Evolutionary conservation across 2,329 filamentous ascomycete genomes (phyloP).

Genomic region (Cytospora mali): DNA sequence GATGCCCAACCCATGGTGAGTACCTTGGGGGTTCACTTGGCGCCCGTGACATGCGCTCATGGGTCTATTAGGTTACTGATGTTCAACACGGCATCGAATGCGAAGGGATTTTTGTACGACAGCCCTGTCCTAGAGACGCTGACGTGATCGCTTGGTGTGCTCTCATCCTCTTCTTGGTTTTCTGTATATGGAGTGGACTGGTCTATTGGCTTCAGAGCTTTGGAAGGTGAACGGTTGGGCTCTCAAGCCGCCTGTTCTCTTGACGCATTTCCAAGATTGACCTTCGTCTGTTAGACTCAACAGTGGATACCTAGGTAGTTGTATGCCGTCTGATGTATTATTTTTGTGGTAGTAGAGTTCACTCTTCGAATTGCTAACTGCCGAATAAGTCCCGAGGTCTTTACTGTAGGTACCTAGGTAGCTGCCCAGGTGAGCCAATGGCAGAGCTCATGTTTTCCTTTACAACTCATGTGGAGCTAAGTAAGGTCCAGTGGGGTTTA

Average conservation of each 20-base stretch:
- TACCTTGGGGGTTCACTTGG: not conserved
- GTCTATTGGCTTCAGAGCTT: not conserved
- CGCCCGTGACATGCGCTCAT: not conserved
- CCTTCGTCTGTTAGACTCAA: not conserved
- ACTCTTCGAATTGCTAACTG: no score
- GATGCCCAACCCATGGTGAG: not conserved
- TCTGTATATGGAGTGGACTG: not conserved
- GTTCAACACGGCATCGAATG: not conserved
- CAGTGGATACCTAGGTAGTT: not conserved
- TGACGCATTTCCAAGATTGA: not conserved
- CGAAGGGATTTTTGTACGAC: not conserved
- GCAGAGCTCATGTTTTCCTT: not conserved
- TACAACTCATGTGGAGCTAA: not conserved
- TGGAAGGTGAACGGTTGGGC: not conserved
- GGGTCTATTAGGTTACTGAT: not conserved
- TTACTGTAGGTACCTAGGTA: not conserved
- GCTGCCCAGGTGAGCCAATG: not conserved
- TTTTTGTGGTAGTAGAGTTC: no score
- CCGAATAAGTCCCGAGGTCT: no score
- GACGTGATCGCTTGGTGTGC: not conserved
- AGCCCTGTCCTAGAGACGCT: not conserved
- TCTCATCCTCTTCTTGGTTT: not conserved
- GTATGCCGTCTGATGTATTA: no score
- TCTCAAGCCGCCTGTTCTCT: not conserved
- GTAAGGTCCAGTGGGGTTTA: not conserved